Conservation (phyloP, 1,284 basidiomycete species). For the Fomes fomentarius region DNA sequence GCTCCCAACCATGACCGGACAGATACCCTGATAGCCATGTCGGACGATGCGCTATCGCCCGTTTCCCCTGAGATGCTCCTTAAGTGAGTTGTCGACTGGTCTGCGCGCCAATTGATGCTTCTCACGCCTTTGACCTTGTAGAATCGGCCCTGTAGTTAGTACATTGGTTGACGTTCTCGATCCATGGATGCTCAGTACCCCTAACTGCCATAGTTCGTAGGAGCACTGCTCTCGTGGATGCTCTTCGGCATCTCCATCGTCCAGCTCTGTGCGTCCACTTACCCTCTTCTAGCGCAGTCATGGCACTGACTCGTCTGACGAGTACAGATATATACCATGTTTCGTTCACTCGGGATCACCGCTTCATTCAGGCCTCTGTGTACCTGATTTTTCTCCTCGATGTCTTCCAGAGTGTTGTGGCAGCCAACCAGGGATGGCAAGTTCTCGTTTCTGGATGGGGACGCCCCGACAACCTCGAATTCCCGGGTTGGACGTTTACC, state of each 20-base stretch:
- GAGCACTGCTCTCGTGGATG: conserved; percentile 6
- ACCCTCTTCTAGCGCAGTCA: not conserved
- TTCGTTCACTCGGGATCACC: conserved; percentile 8
- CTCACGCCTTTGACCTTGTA: no score
- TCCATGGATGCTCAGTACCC: no score
- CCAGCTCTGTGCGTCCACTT: conserved; percentile 11
- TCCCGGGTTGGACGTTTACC: conserved; percentile 6
- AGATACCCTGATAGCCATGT: no score
- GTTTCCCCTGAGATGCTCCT: no score
- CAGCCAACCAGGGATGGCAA: conserved; percentile 1
- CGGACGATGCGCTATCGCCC: no score
- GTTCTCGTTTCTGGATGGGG: conserved; percentile 4
- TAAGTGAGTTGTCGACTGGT: no score
- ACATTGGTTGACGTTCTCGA: no score
- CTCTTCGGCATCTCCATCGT: conserved; percentile 17
- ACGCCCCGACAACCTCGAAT: not conserved
- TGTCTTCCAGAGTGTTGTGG: conserved; percentile 13
- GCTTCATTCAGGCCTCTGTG: conserved; percentile 8
- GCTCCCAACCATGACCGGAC: no score
- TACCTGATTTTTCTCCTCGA: conserved; percentile 14
- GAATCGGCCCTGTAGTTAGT: no score
- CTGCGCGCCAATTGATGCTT: no score
- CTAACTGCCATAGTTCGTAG: no score
- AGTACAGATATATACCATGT: conserved; percentile 17
- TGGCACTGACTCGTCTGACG: not conserved